phyloP scores from a whole-genome alignment of 352 stramenopile genomes.

The Pythium volutum region DNA sequence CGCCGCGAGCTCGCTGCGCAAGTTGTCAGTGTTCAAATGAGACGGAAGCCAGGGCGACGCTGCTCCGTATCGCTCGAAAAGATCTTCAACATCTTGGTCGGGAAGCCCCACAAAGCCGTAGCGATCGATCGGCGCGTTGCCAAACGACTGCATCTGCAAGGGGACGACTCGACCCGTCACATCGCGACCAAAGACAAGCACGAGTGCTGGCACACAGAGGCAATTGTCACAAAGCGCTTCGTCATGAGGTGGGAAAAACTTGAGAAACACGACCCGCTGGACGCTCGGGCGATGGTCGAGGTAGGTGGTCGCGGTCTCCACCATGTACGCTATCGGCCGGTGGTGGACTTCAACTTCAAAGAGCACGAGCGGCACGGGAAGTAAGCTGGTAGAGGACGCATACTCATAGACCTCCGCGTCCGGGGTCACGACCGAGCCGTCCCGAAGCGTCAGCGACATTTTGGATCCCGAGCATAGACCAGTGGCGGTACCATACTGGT shows the following conservation, averaged over 20 bases:
- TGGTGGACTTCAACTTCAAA: constrained; percentile 1
- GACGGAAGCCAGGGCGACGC: not conserved
- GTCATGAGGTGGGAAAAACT: not conserved
- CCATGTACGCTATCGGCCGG: not conserved
- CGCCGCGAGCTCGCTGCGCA: not conserved
- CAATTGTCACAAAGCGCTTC: not conserved
- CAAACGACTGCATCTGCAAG: not conserved
- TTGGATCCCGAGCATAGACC: not conserved
- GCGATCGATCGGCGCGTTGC: not conserved
- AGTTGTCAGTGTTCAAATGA: not conserved
- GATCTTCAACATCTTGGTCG: not conserved
- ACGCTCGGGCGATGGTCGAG: not conserved
- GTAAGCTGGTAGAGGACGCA: not conserved
- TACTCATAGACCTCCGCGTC: not conserved
- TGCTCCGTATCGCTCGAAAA: not conserved
- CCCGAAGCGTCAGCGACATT: not conserved
- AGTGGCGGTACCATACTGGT: not conserved
- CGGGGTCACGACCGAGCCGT: not conserved
- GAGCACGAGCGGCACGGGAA: not conserved
- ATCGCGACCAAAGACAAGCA: not conserved
- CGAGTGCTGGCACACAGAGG: not conserved
- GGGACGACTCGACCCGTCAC: not conserved
- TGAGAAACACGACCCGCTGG: not conserved
- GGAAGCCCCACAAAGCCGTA: not conserved
- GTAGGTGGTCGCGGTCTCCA: not conserved